Evolutionary conservation across 2,329 filamentous ascomycete species (phyloP), one percentile per base, ranked within the genome.

Genomic region (Colletotrichum lentis): DNA sequence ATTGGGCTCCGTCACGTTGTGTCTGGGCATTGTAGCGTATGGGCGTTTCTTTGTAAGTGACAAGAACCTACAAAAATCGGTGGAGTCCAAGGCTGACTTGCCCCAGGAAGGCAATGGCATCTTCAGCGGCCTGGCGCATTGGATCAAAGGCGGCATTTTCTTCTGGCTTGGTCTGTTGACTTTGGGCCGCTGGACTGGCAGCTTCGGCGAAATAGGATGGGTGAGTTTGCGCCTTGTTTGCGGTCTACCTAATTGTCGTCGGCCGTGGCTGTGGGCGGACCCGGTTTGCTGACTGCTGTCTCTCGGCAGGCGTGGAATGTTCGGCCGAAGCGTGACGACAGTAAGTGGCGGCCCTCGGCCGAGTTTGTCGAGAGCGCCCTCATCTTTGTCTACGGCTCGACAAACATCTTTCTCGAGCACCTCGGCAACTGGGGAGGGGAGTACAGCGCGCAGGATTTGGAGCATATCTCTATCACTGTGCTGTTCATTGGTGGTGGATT

Each of bases 91-190:
- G 24, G 39, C 41, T 43, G 54, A 39, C 41, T 18, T 37, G 24
- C 11, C 43, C 22, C 71, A 94, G 91, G 89, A 91, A 77, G 90
- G 86, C 5, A 77, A 78, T 24, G 83, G 83, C 3, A 82, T 97
- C 65, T 96, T 95, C 82, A 94, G 90, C 72, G 93, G 95, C 2
- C 84, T 97, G 49, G 95, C 95, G 8, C 95, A 98, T 76, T 97
- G 93, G 82, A 89, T 97, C 77, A 98, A 98, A 77, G 95, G 95
- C 53, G 92, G 92, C 3, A 91, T 98, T 62, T 98, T 98, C 83
- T 93, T 97, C 81, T 96, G 93, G 90, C 92, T 96, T 71, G 95
- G 95, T 10, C 80, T 97, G 22, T 81, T 97, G 69, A 97, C 93
- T 0, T 84, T 98, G 4, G 94, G 93, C 37, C 90, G 95, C 64